Base-by-base conservation (phyloP, 1,284 basidiomycete genomes). In the Bondarzewia mesenterica region DNA sequence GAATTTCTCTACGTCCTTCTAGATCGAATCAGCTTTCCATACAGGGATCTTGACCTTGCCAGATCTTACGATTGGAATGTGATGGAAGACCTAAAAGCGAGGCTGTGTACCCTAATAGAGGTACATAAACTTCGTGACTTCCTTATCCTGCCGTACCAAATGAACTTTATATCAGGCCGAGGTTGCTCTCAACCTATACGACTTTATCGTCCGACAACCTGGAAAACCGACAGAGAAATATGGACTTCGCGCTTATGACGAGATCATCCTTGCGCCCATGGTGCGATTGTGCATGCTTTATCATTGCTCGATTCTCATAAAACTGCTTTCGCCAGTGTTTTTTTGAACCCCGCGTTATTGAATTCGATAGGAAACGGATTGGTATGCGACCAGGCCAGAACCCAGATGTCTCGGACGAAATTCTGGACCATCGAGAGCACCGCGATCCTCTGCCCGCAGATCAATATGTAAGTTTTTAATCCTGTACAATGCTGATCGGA, bases 221-320 rank as follows among this genome's bases (percentile, higher is more conserved):
- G 79, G 80, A 23, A 75, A 81, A 51, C 70, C 82, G 15, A 88
- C 93, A 2, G 78, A 86, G 60, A 97, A 97, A 65, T 99, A 94
- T 64, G 83, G 83, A 21, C 71, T 98, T 48, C 81, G 93, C 25
- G 86, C 89, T 4, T 99, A 98, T 62, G 96, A 99, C 62, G 96
- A 99, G 69, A 85, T 91, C 49, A 94, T 98, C 50, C 72, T 99
- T 32, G 93, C 93, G 0, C 91, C 95, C 1, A 91, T 97, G 82
- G 91, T 91, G 60, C 53, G 73, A 65, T 16, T 6, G 21, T 32
- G 1, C 4, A 32, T 32, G 4, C n/a, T 32, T 10, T 6, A 32
- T 3, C 29, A 20, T n/a, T 40, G n/a, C 8, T 39, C n/a, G 12
- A 27, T 21, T 15, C 32, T 32, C 5, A 21, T 44, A 36, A 16